Evolutionary conservation across 1,139 yeast species (phyloP).

Genomic region (Blastobotrys serpentis): DNA sequence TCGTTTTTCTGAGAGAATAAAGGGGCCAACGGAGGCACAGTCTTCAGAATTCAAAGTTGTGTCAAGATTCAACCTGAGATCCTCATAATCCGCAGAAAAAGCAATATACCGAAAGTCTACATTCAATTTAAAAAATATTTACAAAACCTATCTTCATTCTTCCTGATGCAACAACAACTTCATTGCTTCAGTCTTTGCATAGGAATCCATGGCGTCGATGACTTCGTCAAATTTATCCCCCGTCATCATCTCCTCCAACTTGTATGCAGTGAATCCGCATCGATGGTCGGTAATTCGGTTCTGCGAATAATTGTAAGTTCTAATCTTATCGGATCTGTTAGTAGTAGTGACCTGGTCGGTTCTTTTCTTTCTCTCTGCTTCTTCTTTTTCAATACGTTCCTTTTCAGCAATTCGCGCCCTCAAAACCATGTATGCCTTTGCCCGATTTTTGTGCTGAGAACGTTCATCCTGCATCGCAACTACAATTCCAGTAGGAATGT

Average conservation of each 20-base stretch:
- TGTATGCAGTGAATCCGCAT: conserved; percentile 75
- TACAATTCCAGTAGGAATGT: conserved; percentile 84
- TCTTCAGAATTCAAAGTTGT: no score
- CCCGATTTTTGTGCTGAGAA: conserved; percentile 92
- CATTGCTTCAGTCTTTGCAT: conserved; percentile 49
- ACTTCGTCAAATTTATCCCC: conserved; percentile 66
- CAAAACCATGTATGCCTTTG: conserved; percentile 84
- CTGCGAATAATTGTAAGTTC: conserved; percentile 92
- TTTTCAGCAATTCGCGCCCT: conserved; percentile 81
- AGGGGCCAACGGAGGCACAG: no score
- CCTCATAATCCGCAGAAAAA: no score
- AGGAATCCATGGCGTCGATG: conserved; percentile 51
- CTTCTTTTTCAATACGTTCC: conserved; percentile 65
- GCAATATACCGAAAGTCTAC: no score
- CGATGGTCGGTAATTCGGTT: conserved; percentile 93
- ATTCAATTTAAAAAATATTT: not conserved
- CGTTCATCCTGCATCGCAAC: conserved; percentile 94
- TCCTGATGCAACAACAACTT: conserved; percentile 35
- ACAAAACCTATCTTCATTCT: conserved; percentile 10
- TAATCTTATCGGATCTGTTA: conserved; percentile 86
- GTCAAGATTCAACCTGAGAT: no score
- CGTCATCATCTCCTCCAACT: conserved; percentile 73
- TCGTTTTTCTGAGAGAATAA: no score
- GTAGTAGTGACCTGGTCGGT: conserved; percentile 85
- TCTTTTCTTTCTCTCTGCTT: conserved; percentile 64